Base-by-base conservation (phyloP, 371 early-diverging fungal genomes). In the Apophysomyces sp. region DNA sequence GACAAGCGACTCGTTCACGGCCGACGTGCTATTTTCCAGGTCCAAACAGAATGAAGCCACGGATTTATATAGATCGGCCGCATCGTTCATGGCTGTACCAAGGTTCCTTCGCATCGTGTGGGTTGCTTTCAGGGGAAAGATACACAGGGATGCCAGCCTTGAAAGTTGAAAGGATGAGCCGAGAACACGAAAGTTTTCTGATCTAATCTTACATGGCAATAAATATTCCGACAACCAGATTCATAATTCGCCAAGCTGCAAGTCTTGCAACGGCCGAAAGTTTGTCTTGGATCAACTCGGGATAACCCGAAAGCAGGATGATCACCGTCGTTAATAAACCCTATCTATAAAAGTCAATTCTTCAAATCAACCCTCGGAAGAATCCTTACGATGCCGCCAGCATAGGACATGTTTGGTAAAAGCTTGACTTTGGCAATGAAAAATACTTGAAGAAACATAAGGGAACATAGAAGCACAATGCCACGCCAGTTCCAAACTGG, bases 391-490 rank as follows among this genome's bases (percentile, higher is more conserved):
- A 77, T 72, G 26, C 68, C 67, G 27, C 78, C 74, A 27, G 73
- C 73, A 57, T 70, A 71, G 24, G 70, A 63, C 57, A 61, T 67
- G 30, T 69, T 68, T 8, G 75, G 75, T 32, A 60, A 58, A 24
- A 67, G 53, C 16, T 73, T 74, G 34, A 77, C 51, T 24, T 74
- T 70, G 12, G 73, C 63, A 39, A 77, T 72, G 32, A 64, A 65
- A 44, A 77, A 74, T 0, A 74, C 69, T 63, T 74, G 75, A 6
- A 68, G 32, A 57, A 69, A 74, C 67, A 72, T 68, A 2, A 74
- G 34, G 26, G 52, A 24, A n/a, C 68, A 62, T 3, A 77, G 40
- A 51, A 77, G 13, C 1, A 74, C 61, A 4, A 41, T 56, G n/a
- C 74, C 71, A 12, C 55, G 49, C 62, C 64, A 61, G 7, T 60